Evolutionary conservation across 1,139 yeast species (phyloP).

Genomic region (Nakaseomyces bracarensis): DNA sequence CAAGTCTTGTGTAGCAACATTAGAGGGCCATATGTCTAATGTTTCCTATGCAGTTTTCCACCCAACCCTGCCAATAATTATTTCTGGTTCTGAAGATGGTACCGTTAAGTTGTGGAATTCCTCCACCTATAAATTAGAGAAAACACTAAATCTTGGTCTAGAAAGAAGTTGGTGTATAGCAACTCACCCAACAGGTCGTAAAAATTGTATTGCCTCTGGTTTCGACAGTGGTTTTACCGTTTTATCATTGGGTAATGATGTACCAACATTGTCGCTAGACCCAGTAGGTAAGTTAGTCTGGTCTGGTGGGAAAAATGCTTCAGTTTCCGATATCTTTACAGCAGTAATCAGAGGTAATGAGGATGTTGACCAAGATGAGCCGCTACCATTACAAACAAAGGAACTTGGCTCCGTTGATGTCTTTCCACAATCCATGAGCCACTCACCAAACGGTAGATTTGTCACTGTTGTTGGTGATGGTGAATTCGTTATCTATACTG

Average conservation of each 20-base stretch:
- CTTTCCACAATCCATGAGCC: constrained; percentile 77
- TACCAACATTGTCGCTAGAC: constrained; percentile 91
- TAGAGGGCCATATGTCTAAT: constrained; percentile 88
- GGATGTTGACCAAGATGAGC: constrained; percentile 72
- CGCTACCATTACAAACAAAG: constrained; percentile 64
- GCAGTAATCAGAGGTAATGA: constrained; percentile 68
- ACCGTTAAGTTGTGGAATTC: constrained; percentile 74
- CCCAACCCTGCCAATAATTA: constrained; percentile 83
- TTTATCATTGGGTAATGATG: constrained; percentile 83
- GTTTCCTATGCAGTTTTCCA: constrained; percentile 96
- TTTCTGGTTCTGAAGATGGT: constrained; percentile 80
- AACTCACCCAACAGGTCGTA: constrained; percentile 50
- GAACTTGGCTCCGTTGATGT: constrained; percentile 90
- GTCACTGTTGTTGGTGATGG: constrained; percentile 98
- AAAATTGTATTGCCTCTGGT: constrained; percentile 78
- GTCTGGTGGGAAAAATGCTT: constrained; percentile 63
- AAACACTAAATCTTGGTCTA: constrained; percentile 79
- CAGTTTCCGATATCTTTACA: constrained; percentile 62
- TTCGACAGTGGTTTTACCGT: constrained; percentile 91
- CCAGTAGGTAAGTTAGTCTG: constrained; percentile 83
- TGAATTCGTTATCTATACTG: constrained; percentile 90
- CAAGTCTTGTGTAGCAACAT: constrained; percentile 86
- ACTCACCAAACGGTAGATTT: constrained; percentile 95
- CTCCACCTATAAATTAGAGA: constrained; percentile 76
- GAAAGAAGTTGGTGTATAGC: constrained; percentile 97